Evolutionary conservation across 1,284 basidiomycete genomes (phyloP).

Genomic region (Pterulicium gracile): DNA sequence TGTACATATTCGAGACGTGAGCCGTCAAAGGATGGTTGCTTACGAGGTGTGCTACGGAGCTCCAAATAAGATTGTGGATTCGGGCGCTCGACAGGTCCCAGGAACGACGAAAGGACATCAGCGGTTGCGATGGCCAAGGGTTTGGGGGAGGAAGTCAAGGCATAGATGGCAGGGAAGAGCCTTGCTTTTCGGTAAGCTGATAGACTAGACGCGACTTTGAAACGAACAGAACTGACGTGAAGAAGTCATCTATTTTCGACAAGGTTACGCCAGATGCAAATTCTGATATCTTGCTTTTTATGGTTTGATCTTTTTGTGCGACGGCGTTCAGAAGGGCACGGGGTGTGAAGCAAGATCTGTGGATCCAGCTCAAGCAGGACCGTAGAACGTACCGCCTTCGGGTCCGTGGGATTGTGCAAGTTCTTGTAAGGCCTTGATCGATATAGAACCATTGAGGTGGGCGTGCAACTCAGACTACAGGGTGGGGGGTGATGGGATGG

Average conservation of each 20-base stretch:
- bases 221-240: conserved; percentile 27
- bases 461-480: conserved; percentile 79
- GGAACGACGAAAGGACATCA: conserved; percentile 54
- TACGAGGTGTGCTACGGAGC: conserved; percentile 60
- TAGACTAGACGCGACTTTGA: too few species aligned
- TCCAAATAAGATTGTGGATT: conserved; percentile 57
- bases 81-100: conserved; percentile 29
- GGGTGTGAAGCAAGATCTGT: too few species aligned
- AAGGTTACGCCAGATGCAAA: conserved; percentile 44
- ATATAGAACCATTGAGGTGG: conserved; percentile 76
- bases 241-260: conserved; percentile 55
- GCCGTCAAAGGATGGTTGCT: conserved; percentile 36
- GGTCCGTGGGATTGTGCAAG: conserved; percentile 51
- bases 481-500: too few species aligned
- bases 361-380: too few species aligned
- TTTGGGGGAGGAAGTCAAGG: conserved; percentile 49
- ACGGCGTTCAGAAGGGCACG: too few species aligned
- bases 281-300: conserved; percentile 31
- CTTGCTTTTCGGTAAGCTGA: background rate
- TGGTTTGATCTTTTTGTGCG: too few species aligned
- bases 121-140: conserved; percentile 43
- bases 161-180: conserved; percentile 69
- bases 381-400: too few species aligned
- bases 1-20: conserved; percentile 44
- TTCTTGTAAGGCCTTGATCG: conserved; percentile 48